Base-by-base conservation (phyloP, 1,284 basidiomycete species). In the Apiotrichum gracile region DNA sequence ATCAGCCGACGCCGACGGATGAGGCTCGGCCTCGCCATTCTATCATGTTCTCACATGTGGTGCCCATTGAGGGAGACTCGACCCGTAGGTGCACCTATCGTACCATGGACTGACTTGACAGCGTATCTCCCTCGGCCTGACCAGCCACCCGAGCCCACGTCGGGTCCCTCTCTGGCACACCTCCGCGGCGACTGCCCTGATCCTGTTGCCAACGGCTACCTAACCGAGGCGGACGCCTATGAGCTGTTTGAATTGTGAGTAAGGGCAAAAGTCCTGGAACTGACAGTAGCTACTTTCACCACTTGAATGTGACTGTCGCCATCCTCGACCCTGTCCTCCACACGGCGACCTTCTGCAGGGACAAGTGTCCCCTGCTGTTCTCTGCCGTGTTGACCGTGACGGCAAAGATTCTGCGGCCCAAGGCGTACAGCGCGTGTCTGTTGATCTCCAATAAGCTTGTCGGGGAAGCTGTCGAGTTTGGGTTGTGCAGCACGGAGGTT, bases 371-470 rank as follows among this genome's bases (percentile, higher is more conserved):
- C 9, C 61, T 77, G 16, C 69, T 78, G 17, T 77, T 76, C 58
- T 69, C 73, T 2, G 67, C 74, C 27, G 68, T 78, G 48, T 62
- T 78, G 41, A 66, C 73, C 19, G 71, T 74, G 4, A 69, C 76
- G 0, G 64, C 71, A 29, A 71, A 73, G 38, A 70, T 75, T 51
- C 69, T 71, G 47, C 64, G 66, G 13, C 70, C 70, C 1, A 63
- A 72, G 26, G 55, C 70, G 17, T 74, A 77, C 61, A 47, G 63
- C 22, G 31, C 58, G n/a, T 64, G 76, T 43, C 62, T 74, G 41
- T 39, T 64, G 27, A 58, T 66, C 39, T 61, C 68, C 19, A 69
- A 75, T 58, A 63, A 66, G 47, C 63, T 72, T 26, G 62, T 78
- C 34, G 73, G 70, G 7, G 67, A 73, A 8, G 72, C 74, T 1